Evolutionary conservation across 495 filamentous ascomycete species (phyloP).

Genomic region (Podospora conica): DNA sequence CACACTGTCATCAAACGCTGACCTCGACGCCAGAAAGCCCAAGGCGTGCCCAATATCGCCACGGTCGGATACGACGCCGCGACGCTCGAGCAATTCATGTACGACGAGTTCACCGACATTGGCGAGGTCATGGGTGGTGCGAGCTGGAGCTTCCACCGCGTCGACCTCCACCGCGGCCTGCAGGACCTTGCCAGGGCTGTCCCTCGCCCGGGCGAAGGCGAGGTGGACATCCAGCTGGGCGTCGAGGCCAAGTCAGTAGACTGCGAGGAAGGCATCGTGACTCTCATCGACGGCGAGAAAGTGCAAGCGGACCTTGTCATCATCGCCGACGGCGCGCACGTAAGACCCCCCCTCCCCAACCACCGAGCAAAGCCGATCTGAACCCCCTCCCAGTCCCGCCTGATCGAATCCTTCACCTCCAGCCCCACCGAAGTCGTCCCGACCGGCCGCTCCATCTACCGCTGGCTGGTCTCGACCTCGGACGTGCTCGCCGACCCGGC

Average conservation of each 20-base stretch:
- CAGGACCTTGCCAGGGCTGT: constrained; percentile 33
- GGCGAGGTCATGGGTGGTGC: constrained; percentile 16
- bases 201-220: constrained; percentile 15
- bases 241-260: constrained; percentile 20
- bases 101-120: constrained; percentile 30
- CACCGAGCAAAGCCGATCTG: background rate
- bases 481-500: constrained; percentile 32
- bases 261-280: constrained; percentile 20
- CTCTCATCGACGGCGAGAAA: constrained; percentile 13
- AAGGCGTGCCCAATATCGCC: constrained; percentile 23
- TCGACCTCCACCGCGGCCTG: constrained; percentile 51
- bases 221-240: constrained; percentile 27
- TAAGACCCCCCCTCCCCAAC: constrained; percentile 9
- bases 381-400: constrained; percentile 25
- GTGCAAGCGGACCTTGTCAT: constrained; percentile 22
- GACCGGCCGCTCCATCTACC: constrained; percentile 38
- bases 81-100: constrained; percentile 20
- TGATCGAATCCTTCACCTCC: constrained; percentile 20
- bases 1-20: background rate
- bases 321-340: constrained; percentile 30
- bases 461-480: constrained; percentile 42
- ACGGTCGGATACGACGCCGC: constrained; percentile 25
- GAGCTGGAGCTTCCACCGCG: constrained; percentile 42
- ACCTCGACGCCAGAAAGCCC: background rate
- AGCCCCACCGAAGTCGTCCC: constrained; percentile 10